These are phyloP conservation scores for Lycium barbarum DNA, from an alignment of 257 asterid genomes.

Conservation along the genomic window DNA sequence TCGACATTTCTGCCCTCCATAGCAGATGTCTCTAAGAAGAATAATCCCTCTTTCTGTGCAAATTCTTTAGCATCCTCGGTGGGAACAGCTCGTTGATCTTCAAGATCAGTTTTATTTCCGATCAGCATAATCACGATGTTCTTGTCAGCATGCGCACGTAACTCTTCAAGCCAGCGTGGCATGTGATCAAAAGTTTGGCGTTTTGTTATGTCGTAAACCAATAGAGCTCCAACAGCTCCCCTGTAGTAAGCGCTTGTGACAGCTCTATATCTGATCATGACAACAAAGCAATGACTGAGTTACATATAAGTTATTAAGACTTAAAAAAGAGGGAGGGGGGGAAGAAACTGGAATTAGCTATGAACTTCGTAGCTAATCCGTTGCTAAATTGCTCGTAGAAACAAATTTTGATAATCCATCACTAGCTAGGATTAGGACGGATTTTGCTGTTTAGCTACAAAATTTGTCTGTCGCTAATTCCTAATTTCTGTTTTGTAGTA, in stretches of 20 bases:
- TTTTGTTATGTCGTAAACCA: conserved; percentile 77
- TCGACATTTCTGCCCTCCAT: conserved; percentile 71
- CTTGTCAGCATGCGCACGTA: conserved; percentile 59
- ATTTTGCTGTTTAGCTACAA: no score
- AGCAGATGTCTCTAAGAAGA: conserved; percentile 84
- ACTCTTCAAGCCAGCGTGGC: conserved; percentile 75
- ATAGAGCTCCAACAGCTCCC: conserved; percentile 85
- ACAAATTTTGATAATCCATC: no score
- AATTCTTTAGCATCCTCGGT: conserved; percentile 85
- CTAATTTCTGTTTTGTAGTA: no score
- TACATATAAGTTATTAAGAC: background rate
- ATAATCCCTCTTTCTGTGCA: conserved; percentile 67
- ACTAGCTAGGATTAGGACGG: no score
- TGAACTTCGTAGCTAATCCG: no score
- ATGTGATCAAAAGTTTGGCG: conserved; percentile 80
- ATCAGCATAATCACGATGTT: conserved; percentile 75
- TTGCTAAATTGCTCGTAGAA: no score
- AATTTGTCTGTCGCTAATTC: no score
- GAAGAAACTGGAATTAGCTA: no score
- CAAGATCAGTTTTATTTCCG: conserved; percentile 80
- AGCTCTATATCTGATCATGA: conserved; percentile 69
- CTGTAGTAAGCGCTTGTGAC: conserved; percentile 86
- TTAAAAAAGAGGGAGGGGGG: background rate
- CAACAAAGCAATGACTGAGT: conserved; percentile 5
- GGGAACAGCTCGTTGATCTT: conserved; percentile 66